Evolutionary conservation across 1,284 basidiomycete species (phyloP).

Genomic region (Salmacisia buchloeana): DNA sequence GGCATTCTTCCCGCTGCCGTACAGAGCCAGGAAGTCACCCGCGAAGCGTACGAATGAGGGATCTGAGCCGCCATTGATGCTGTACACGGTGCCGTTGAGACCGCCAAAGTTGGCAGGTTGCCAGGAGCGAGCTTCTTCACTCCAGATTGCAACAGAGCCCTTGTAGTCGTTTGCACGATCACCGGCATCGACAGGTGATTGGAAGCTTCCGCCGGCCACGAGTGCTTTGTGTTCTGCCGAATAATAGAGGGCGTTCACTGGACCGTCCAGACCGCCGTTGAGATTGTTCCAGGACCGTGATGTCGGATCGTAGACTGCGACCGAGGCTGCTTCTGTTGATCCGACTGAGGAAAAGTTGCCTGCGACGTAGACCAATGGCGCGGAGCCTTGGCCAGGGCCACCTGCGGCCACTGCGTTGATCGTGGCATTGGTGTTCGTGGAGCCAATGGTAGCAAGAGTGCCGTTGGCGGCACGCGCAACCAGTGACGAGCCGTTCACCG

Average conservation of each 20-base stretch:
- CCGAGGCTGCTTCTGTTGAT: slow-evolving; percentile 31
- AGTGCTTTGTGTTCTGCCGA: slow-evolving; percentile 66
- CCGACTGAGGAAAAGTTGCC: slow-evolving; percentile 48
- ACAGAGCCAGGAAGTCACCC: slow-evolving; percentile 64
- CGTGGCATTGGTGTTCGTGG: slow-evolving; percentile 44
- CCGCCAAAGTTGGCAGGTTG: slow-evolving; percentile 73
- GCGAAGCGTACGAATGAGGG: slow-evolving; percentile 73
- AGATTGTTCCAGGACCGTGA: neutral
- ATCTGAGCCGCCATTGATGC: slow-evolving; percentile 71
- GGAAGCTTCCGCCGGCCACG: slow-evolving; percentile 79
- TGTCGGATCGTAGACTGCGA: slow-evolving; percentile 34
- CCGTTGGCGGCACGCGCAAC: slow-evolving; percentile 34
- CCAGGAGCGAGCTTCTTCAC: slow-evolving; percentile 64
- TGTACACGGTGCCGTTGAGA: slow-evolving; percentile 70
- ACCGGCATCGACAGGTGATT: slow-evolving; percentile 42
- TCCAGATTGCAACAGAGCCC: slow-evolving; percentile 74
- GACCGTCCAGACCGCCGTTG: slow-evolving; percentile 56
- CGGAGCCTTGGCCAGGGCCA: slow-evolving; percentile 16
- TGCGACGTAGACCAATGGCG: slow-evolving; percentile 43
- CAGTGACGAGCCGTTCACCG: slow-evolving; percentile 15
- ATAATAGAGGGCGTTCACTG: slow-evolving; percentile 73
- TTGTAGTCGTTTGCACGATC: slow-evolving; percentile 47
- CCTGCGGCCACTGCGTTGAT: slow-evolving; percentile 42
- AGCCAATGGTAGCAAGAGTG: slow-evolving; percentile 35
- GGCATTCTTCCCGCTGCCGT: slow-evolving; percentile 2